These are phyloP conservation scores for Cladorrhinum sp. DNA, from an alignment of 2,329 filamentous ascomycete species.

Conservation along the genomic window DNA sequence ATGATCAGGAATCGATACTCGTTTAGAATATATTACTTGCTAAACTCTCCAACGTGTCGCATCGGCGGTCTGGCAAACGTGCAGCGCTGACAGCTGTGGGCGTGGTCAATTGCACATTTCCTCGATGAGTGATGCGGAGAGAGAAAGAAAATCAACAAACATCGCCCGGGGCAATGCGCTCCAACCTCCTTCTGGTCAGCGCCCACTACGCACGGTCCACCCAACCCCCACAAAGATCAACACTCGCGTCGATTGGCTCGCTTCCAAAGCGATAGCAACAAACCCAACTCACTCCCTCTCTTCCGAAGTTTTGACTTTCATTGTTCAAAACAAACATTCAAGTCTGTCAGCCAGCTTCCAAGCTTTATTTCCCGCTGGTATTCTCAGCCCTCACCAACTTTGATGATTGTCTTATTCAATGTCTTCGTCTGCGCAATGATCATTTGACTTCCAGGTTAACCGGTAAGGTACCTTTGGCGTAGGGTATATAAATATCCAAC, in stretches of 20 bases:
- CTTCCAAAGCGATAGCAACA: conserved; percentile 13
- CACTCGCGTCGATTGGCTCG: conserved; percentile 21
- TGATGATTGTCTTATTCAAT: not conserved
- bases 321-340: conserved; percentile 9
- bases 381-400: not conserved
- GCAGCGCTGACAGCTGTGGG: conserved; percentile 14
- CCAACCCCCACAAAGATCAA: conserved; percentile 9
- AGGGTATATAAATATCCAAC: not conserved
- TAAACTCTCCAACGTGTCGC: conserved; percentile 1
- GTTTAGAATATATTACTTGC: conserved; percentile 10
- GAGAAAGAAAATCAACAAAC: conserved; percentile 31
- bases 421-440: not conserved
- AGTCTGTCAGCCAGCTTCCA: not conserved
- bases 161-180: conserved; percentile 29
- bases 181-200: conserved; percentile 17
- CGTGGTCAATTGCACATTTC: conserved; percentile 25
- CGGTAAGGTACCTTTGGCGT: not conserved
- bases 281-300: conserved; percentile 1
- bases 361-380: not conserved
- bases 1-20: conserved; percentile 11
- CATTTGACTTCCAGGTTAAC: not conserved
- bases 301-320: not conserved
- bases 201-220: conserved; percentile 24
- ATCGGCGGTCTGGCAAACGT: conserved; percentile 14
- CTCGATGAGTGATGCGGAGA: conserved; percentile 13